Evolutionary conservation across 2,329 filamentous ascomycete genomes (phyloP), one percentile per base, ranked within the genome.

Genomic region (Escovopsis weberi): DNA sequence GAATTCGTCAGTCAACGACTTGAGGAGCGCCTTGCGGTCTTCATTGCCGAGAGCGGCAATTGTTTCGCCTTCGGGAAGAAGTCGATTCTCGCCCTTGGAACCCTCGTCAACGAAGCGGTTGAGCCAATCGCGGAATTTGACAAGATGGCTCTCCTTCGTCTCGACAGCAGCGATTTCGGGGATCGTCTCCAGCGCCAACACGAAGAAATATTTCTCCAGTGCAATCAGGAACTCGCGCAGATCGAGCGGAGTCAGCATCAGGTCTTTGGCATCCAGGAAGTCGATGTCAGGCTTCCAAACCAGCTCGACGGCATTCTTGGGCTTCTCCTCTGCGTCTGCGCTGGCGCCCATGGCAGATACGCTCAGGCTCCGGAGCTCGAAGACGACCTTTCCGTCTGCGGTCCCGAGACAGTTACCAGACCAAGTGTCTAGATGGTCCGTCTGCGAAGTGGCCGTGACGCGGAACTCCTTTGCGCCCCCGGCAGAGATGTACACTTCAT

Each of bases 21-120:
- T 10, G 15, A 37, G 15, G 2, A 37, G 18, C 5, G 18, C 18
- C 2, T 12, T 23, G 18, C 35, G 35, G 6, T 37, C 35, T 7
- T 37, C 18, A 15, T 19, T 15, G 12, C 35, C 23, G 4, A 37
- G 5, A 23, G 35, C 35, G 12, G 35, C 18, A 10, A 37, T 37
- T 7, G n/a, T 3, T 23, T 23, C 8, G 7, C 15, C 35, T 11
- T 37, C 35, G 12, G n/a, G 35, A 18, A 37, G 35, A 23, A 37
- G 18, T 2, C 4, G 18, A 23, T 37, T 37, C 62, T 63, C 15
- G 5, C 35, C 35, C 7, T 11, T 6, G 15, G 18, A 37, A 7
- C 55, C 7, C 52, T 64, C 7, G 50, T 65, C 6, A 46, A 54
- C 2, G 62, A 65, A 46, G 60, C 61, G 1, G 48, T 65, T 2